phyloP scores from a whole-genome alignment of 2,329 filamentous ascomycete genomes.

The Penicillium sp. region DNA sequence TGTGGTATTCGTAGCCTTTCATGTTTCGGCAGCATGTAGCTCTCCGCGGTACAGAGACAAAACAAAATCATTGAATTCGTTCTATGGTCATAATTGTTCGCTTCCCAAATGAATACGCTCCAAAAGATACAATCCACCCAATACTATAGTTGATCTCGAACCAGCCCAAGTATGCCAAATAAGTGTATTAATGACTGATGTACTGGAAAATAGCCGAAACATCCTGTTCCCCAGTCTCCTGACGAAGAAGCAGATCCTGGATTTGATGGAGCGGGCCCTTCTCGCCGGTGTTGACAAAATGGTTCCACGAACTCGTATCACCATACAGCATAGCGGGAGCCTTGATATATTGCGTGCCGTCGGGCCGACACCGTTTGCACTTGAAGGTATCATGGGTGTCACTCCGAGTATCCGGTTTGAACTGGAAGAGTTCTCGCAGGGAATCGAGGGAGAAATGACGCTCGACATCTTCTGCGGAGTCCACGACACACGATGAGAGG shows the following conservation, averaged over 20 bases:
- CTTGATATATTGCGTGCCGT: constrained; percentile 79
- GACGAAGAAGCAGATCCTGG: constrained; percentile 80
- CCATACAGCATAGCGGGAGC: constrained; percentile 92
- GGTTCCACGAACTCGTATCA: constrained; percentile 98
- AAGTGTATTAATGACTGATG: constrained; percentile 64
- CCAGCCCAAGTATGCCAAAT: neutral
- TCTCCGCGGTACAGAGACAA: neutral
- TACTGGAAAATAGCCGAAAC: constrained; percentile 98
- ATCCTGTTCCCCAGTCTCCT: constrained; percentile 68
- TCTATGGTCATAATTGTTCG: constrained; percentile 1
- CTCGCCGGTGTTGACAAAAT: constrained; percentile 71
- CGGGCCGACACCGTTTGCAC: constrained; percentile 84
- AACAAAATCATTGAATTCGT: neutral
- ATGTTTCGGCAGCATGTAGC: neutral
- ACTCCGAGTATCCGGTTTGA: constrained; percentile 70
- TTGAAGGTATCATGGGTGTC: constrained; percentile 99
- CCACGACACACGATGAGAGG: constrained; percentile 88
- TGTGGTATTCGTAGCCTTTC: neutral
- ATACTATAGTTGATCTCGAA: neutral
- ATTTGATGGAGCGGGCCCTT: constrained; percentile 64
- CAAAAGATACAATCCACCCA: neutral
- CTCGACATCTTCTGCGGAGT: constrained; percentile 93
- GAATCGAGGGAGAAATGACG: constrained; percentile 90
- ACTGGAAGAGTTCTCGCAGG: constrained; percentile 87
- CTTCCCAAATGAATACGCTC: neutral